Conservation (phyloP, 176 grass and related monocot species). For the Musa itinerans region DNA sequence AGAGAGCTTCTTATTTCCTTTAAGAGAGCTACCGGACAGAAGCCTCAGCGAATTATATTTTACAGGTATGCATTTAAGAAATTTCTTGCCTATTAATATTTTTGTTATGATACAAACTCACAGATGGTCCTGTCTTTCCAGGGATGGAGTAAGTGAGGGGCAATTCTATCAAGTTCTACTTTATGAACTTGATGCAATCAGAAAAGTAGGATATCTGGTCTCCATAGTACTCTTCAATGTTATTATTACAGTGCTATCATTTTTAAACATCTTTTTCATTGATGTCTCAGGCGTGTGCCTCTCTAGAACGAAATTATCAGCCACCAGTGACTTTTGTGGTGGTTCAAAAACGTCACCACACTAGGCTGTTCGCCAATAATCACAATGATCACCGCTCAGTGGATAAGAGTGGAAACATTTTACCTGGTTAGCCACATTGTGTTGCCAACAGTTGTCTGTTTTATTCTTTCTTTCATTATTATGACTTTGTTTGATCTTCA, state of each 20-base stretch:
- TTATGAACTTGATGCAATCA: constrained; percentile 51
- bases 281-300: constrained; percentile 45
- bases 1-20: constrained; percentile 59
- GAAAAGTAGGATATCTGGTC: constrained; percentile 27
- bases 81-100: not conserved
- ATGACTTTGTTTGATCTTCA: not conserved
- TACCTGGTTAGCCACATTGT: constrained; percentile 34
- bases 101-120: not conserved
- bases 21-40: constrained; percentile 15
- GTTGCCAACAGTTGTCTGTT: not conserved
- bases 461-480: not conserved
- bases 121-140: not conserved
- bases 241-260: not conserved
- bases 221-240: not conserved
- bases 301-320: constrained; percentile 36
- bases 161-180: constrained; percentile 61
- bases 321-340: constrained; percentile 68
- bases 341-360: constrained; percentile 89
- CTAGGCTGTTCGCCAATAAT: constrained; percentile 45
- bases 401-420: constrained; percentile 37
- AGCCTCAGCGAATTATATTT: constrained; percentile 46
- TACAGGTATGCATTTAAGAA: constrained; percentile 7
- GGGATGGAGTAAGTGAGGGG: constrained; percentile 77
- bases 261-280: not conserved
- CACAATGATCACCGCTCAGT: not conserved